A percentile compares a stretch with the other conserved stretches of the same genome.
These are phyloP conservation scores for Aspergillus pseudotamarii DNA, from an alignment of 2,329 filamentous ascomycete genomes.

Conservation along the genomic window DNA sequence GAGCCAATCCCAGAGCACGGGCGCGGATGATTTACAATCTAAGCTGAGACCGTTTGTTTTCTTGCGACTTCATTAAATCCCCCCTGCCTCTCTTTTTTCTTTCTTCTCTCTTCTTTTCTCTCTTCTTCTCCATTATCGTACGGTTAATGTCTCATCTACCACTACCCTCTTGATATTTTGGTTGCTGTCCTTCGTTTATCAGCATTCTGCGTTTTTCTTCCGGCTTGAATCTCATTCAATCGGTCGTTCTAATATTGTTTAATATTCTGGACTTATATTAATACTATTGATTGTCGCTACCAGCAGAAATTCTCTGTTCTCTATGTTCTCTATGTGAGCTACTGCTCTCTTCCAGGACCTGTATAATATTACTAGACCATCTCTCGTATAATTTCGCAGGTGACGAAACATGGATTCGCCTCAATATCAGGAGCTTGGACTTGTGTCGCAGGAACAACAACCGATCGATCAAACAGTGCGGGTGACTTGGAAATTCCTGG, in stretches of 20 bases:
- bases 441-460: constrained; percentile 13
- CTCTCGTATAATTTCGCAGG: not conserved
- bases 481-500: constrained; percentile 28
- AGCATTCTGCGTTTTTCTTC: not conserved
- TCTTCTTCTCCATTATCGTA: not conserved
- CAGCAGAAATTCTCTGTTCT: not conserved
- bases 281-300: not conserved
- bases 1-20: not conserved
- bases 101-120: not conserved
- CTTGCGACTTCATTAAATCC: not conserved
- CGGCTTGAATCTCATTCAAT: not conserved
- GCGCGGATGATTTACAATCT: constrained; percentile 1
- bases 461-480: constrained; percentile 4
- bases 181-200: constrained; percentile 7
- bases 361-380: not conserved
- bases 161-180: not conserved
- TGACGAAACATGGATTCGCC: not conserved
- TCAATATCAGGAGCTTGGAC: constrained; percentile 18
- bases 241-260: not conserved
- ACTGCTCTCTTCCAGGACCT: not conserved
- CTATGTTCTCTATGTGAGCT: not conserved
- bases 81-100: not conserved
- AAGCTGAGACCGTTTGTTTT: not conserved
- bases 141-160: constrained; percentile 2
- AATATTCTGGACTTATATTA: not conserved